Evolutionary conservation across 176 grass and related monocot genomes (phyloP), one percentile per base, ranked within the genome.

Genomic region (Oryza longistaminata): DNA sequence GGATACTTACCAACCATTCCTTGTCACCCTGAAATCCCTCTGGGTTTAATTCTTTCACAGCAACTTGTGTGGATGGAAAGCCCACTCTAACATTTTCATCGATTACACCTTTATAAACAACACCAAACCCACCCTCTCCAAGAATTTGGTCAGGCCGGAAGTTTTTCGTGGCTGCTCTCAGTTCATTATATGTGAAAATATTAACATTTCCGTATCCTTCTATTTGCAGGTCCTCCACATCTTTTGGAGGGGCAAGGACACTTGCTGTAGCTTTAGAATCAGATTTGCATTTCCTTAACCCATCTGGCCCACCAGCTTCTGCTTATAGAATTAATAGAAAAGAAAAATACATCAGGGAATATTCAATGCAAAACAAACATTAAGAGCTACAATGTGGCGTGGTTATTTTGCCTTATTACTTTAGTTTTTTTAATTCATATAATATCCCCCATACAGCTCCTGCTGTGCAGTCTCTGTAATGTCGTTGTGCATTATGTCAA

Each of bases 1-100:
- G 7, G 46, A 37, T 44, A 82, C 77, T 92, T 88, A 98, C 96
- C 85, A 93, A 82, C 96, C 96, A 98, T 90, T 98, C 93, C 68
- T 98, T 98, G 82, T 98, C 96, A 76, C 96, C 96, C 65, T 98
- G 96, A 85, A 94, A 88, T 2, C 96, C 96, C 76, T 98, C 96
- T 79, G 89, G 96, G 81, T 98, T 98, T 69, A 98, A 78, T 80
- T 89, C 85, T 90, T 98, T 98, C 58, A 98, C 93, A 76, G 96
- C 96, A 83, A 95, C 96, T 40, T 93, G 89, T 72, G 85, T 90
- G 27, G 90, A 90, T 64, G 84, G 61, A 66, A 98, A 98, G 74
- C 91, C 93, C 39, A 34, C 42, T 78, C 91, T 95, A 74, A 95
- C 89, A 76, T 84, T 90, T 83, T 90, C 91, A 90, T 98, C 93